Evolutionary conservation across 495 filamentous ascomycete genomes (phyloP).

Genomic region (Saxispiralis lemnorum): DNA sequence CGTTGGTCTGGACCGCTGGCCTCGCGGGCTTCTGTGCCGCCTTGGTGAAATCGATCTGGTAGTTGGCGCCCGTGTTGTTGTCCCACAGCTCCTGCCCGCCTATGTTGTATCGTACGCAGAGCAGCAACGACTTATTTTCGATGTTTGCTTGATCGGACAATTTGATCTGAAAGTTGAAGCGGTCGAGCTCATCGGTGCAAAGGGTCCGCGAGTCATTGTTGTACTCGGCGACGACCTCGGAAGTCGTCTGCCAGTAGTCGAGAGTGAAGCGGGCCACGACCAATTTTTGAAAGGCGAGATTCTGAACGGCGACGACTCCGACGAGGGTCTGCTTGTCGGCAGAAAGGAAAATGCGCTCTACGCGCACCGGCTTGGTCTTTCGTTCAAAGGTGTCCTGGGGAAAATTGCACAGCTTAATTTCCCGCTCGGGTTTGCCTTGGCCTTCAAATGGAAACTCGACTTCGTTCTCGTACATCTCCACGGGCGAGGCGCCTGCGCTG

Average conservation of each 20-base stretch:
- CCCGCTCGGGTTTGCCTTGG: constrained; percentile 50
- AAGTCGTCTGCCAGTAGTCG: constrained; percentile 96
- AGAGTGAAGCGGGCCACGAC: constrained; percentile 86
- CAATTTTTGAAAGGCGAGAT: constrained; percentile 74
- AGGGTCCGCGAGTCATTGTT: constrained; percentile 57
- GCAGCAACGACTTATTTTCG: constrained; percentile 72
- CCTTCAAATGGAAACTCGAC: constrained; percentile 73
- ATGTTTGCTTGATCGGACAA: constrained; percentile 77
- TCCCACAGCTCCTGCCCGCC: constrained; percentile 86
- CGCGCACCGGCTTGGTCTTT: constrained; percentile 44
- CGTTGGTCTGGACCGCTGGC: constrained; percentile 34
- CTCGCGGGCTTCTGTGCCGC: constrained; percentile 39
- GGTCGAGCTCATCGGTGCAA: constrained; percentile 51
- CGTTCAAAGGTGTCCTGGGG: constrained; percentile 50
- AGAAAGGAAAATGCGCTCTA: constrained; percentile 76
- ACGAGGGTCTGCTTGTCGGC: constrained; percentile 68
- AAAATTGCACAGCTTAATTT: constrained; percentile 69
- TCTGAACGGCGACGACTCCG: constrained; percentile 67
- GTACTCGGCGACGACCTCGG: constrained; percentile 79
- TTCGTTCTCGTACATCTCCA: constrained; percentile 67
- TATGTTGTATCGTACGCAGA: constrained; percentile 80
- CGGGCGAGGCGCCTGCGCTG: constrained; percentile 86
- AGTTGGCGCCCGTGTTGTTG: constrained; percentile 73
- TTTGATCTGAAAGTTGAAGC: constrained; percentile 88
- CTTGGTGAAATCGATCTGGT: constrained; percentile 80